Evolutionary conservation across 495 filamentous ascomycete genomes (phyloP).

Genomic region (Ascodesmis nigricans): DNA sequence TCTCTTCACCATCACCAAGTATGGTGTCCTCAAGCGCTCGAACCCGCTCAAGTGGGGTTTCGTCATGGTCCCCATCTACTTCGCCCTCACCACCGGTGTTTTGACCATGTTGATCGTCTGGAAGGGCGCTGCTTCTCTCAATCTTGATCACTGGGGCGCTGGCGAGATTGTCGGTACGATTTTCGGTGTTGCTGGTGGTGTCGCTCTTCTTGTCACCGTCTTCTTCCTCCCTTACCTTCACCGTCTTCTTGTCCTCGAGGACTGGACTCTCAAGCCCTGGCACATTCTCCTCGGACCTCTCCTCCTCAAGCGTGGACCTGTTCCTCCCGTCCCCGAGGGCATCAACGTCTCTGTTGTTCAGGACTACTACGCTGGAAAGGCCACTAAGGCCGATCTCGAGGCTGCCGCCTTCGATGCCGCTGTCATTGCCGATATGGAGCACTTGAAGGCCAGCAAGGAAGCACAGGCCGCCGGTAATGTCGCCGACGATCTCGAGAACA

Average conservation of each 20-base stretch:
- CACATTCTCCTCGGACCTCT: constrained; percentile 36
- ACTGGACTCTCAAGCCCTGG: constrained; percentile 35
- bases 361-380: constrained; percentile 33
- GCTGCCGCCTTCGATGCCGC: constrained; percentile 16
- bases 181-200: constrained; percentile 34
- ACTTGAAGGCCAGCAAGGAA: constrained; percentile 6
- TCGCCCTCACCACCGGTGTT: constrained; percentile 36
- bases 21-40: constrained; percentile 34
- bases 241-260: constrained; percentile 33
- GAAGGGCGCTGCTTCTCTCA: constrained; percentile 29
- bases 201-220: constrained; percentile 29
- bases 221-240: constrained; percentile 45
- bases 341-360: constrained; percentile 25
- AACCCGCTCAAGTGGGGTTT: constrained; percentile 38
- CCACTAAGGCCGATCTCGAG: constrained; percentile 28
- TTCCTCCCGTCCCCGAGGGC: constrained; percentile 27
- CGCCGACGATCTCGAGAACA: constrained; percentile 15
- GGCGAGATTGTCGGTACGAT: constrained; percentile 34
- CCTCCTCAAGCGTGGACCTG: constrained; percentile 30
- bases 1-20: constrained; percentile 44
- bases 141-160: constrained; percentile 29
- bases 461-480: constrained; percentile 17
- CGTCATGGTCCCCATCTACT: constrained; percentile 36
- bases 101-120: constrained; percentile 42
- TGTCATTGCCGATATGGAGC: constrained; percentile 11